Evolutionary conservation across 1,284 basidiomycete species (phyloP), one percentile per base, ranked within the genome.

Genomic region (Spongispora temasekensis): DNA sequence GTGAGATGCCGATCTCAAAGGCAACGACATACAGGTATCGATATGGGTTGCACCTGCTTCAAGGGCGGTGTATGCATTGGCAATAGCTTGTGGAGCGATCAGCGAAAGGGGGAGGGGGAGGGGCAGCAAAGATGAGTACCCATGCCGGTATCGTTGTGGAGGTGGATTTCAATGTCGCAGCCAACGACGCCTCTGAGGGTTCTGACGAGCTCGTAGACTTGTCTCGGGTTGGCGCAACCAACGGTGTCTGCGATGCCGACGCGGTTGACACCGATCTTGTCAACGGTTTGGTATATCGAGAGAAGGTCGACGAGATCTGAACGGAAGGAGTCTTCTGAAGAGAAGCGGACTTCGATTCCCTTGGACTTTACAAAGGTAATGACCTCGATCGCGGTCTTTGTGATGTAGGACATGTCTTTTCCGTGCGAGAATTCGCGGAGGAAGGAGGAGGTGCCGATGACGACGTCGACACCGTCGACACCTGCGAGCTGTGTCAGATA

Each of bases 381-480:
- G 70, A 99, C 97, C 79, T 98, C 97, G 72, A 98, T 95, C 64
- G 97, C 92, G 37, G 90, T 93, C 87, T 98, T 98, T 84, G 97
- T 98, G 81, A 99, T 99, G 83, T 98, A 99, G 57, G 95, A 84
- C 94, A 99, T 99, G 79, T 99, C 97, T 88, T 99, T 99, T 72
- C 97, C 97, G 78, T 99, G 97, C 50, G 97, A 98, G 85, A 97
- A 98, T 79, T 99, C 96, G 67, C 97, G 92, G 60, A 99, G 88
- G 90, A 98, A 99, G 60, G 95, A 98, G 48, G 95, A 98, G 3
- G 97, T 99, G 57, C 97, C 97, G 71, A 99, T 99, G 76, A 99
- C 97, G 70, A 99, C 95, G 76, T 99, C 97, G 68, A 99, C 97
- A 77, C 97, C 97, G 75, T 99, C 96, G 55, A 99, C 97, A 76